Evolutionary conservation across 179 eudicot genomes (phyloP).

Genomic region (Spinacia oleracea): DNA sequence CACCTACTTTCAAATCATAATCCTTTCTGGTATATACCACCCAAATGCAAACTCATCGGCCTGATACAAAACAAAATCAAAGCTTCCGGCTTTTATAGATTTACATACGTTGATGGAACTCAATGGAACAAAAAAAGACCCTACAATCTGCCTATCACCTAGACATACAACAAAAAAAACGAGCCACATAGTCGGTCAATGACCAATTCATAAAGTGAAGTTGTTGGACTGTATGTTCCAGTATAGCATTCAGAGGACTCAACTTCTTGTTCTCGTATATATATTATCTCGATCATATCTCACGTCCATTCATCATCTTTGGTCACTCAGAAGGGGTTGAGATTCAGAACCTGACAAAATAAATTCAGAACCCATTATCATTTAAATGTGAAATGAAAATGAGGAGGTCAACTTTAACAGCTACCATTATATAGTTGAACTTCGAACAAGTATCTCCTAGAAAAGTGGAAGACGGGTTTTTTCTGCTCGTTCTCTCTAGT

Average conservation of each 20-base stretch:
- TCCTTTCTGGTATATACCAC: background rate
- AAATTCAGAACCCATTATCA: background rate
- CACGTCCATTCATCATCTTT: conserved; percentile 20
- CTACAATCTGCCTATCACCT: conserved; percentile 10
- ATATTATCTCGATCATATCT: no score
- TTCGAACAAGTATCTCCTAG: background rate
- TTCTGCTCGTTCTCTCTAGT: background rate
- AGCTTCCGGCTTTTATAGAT: conserved; percentile 9
- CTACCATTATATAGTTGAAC: background rate
- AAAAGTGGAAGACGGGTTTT: background rate
- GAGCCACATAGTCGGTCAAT: no score
- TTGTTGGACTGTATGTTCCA: no score
- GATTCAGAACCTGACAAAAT: conserved; percentile 37
- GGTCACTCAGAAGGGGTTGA: conserved; percentile 43
- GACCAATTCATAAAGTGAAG: no score
- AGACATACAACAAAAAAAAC: no score
- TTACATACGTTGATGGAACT: conserved; percentile 11
- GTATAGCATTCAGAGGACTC: no score
- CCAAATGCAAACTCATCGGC: background rate
- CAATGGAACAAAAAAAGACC: background rate
- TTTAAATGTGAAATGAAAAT: no score
- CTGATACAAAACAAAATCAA: conserved; percentile 6
- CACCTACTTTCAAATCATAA: background rate
- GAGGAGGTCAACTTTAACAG: background rate
- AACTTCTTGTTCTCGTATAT: no score